Evolutionary conservation across 139 green algal species (phyloP), one percentile per base, ranked within the genome.

Genomic region (Picochlorum sp.): DNA sequence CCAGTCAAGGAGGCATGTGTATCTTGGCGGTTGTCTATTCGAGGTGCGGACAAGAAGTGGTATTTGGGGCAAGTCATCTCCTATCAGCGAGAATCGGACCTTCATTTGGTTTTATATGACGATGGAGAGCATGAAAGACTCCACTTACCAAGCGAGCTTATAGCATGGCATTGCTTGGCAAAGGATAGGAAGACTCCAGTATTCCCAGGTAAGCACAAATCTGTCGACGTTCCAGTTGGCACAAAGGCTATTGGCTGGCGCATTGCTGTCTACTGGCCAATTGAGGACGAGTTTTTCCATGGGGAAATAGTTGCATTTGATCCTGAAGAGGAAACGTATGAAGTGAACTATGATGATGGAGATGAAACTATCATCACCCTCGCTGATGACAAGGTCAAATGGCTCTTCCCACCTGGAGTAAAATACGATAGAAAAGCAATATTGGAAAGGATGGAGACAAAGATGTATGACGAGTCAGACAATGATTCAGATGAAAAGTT

Each of bases 111-210:
- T 28, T 63, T 86, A 59, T 88, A 83, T 62, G 47, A 75, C 14
- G 79, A 90, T 69, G 81, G 80, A 23, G 85, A 92, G 63, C 70
- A 87, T 52, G 86, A 91, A 71, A 86, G 81, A 83, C 14, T 86
- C 45, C 58, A 78, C 13, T 56, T 88, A 51, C 59, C n/a, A 20
- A 50, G 52, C 6, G 84, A 90, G 77, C 41, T 38, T 4, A 47
- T 85, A 57, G 63, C 56, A 20, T 84, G 80, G 80, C 63, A 73
- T 31, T 49, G 63, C 8, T 37, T 34, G 23, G 34, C 52, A 37
- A 47, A 34, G 21, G 49, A 44, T 28, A 38, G 34, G n/a, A 49
- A 23, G 6, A 20, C 62, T 23, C 24, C 7, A 20, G 16, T 55
- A 13, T 44, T 44, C 4, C 23, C 54, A 24, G 38, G 41, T 7